Conservation (phyloP, 1,284 basidiomycete genomes). For the Cryptococcus sp. region DNA sequence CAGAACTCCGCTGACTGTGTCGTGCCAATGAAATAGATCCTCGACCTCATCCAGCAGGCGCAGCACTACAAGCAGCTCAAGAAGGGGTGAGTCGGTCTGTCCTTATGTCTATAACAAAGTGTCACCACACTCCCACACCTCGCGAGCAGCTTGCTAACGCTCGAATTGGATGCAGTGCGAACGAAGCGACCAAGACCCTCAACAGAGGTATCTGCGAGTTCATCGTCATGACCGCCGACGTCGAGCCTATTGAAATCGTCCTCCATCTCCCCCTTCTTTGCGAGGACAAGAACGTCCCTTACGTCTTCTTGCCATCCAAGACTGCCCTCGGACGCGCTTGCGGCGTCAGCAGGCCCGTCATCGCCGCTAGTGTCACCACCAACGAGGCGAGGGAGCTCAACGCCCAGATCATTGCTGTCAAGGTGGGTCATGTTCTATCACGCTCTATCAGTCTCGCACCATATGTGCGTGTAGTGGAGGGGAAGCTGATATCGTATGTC, state of each 20-base stretch:
- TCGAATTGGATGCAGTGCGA: conserved; percentile 35
- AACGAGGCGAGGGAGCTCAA: conserved; percentile 92
- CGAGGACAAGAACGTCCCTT: conserved; percentile 99
- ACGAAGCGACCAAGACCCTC: conserved; percentile 83
- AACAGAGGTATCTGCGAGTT: conserved; percentile 99
- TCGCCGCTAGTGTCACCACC: conserved; percentile 91
- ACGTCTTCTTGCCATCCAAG: conserved; percentile 82
- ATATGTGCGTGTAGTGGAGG: not conserved
- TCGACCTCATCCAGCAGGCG: conserved; percentile 86
- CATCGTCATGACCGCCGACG: conserved; percentile 96
- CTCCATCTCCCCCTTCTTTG: conserved; percentile 96
- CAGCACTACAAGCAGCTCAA: conserved; percentile 95
- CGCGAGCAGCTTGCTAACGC: not conserved
- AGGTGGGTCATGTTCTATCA: conserved; percentile 53
- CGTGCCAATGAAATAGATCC: conserved; percentile 61
- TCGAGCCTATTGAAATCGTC: conserved; percentile 96
- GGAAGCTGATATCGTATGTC: not conserved
- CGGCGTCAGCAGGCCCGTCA: conserved; percentile 93
- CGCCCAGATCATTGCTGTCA: conserved; percentile 87
- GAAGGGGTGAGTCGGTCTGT: conserved; percentile 65
- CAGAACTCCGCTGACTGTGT: not conserved
- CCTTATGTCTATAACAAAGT: not conserved
- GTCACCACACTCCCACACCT: conserved; percentile 1
- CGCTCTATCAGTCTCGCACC: not conserved
- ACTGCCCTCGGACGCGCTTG: conserved; percentile 89